Percentiles rank a stretch among this genome's conserved stretches.
Evolutionary conservation across 331 rosid genomes (phyloP).

Genomic region (Arachis monticola): DNA sequence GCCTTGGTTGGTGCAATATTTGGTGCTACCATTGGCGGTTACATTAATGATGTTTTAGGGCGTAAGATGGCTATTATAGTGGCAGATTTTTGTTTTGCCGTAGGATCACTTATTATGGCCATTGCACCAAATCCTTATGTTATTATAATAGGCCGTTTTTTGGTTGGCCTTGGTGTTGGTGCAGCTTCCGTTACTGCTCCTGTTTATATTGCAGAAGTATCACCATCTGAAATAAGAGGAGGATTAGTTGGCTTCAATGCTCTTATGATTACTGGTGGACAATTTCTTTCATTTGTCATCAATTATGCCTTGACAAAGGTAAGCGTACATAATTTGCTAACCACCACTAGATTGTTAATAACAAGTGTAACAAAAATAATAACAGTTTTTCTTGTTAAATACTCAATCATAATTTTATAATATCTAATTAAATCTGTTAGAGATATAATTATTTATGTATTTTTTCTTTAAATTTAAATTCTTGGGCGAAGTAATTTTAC

Average conservation of each 20-base stretch:
- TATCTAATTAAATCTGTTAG: conserved; percentile 21
- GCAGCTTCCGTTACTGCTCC: conserved; percentile 41
- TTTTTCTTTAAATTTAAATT: too few species aligned
- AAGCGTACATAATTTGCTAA: not conserved
- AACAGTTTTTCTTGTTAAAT: too few species aligned
- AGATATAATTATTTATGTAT: too few species aligned
- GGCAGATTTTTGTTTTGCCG: not conserved
- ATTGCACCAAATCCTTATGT: not conserved
- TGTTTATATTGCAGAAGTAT: conserved; percentile 41
- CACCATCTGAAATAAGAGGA: conserved; percentile 41
- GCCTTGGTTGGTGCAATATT: conserved; percentile 38
- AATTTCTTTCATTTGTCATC: conserved; percentile 36
- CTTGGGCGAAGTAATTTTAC: too few species aligned
- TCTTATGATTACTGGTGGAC: conserved; percentile 41
- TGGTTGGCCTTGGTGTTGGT: conserved; percentile 37
- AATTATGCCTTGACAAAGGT: conserved; percentile 31
- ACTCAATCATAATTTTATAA: too few species aligned
- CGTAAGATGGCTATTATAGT: conserved; percentile 28
- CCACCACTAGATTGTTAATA: too few species aligned
- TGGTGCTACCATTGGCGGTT: conserved; percentile 18
- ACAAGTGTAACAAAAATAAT: too few species aligned
- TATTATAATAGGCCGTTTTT: conserved; percentile 12
- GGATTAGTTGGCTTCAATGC: conserved; percentile 31
- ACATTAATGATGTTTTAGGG: conserved; percentile 22
- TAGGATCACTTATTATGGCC: conserved; percentile 15